Percentiles rank a stretch among this genome's conserved stretches.
Conservation (phyloP, 1,284 basidiomycete species). For the Pseudozyma tsukubaensis region DNA sequence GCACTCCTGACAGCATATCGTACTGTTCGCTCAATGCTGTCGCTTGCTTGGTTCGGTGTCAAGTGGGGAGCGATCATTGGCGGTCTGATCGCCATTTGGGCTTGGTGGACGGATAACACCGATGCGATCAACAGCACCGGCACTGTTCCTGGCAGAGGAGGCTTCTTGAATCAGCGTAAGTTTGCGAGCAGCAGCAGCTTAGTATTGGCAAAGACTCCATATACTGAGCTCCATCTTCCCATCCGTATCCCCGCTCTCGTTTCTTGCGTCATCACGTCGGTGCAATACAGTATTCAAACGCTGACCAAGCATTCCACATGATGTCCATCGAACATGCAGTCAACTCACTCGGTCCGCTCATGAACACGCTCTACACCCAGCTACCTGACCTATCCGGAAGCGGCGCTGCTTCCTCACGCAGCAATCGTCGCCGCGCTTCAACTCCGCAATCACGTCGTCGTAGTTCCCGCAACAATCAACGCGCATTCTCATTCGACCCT, state of each 20-base stretch:
- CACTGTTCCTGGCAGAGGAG: constrained; percentile 18
- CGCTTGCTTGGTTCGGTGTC: constrained; percentile 53
- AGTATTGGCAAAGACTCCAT: too few species aligned
- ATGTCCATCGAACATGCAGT: constrained; percentile 15
- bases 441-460: constrained; percentile 19
- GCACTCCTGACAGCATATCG: constrained; percentile 55
- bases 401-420: constrained; percentile 7
- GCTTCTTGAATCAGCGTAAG: constrained; percentile 43
- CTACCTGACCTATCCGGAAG: constrained; percentile 22
- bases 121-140: constrained; percentile 48
- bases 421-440: constrained; percentile 10
- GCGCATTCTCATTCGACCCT: constrained; percentile 20
- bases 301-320: constrained; percentile 13
- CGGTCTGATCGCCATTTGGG: constrained; percentile 51
- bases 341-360: constrained; percentile 29
- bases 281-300: constrained; percentile 28
- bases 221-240: too few species aligned
- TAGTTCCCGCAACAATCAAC: constrained; percentile 17
- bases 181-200: background rate
- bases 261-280: background rate
- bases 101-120: constrained; percentile 54
- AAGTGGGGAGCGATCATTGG: constrained; percentile 60
- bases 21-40: constrained; percentile 44
- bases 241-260: too few species aligned
- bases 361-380: constrained; percentile 45